Evolutionary conservation across 805 yeast species (phyloP).

Genomic region (Metschnikowia picachoensis): DNA sequence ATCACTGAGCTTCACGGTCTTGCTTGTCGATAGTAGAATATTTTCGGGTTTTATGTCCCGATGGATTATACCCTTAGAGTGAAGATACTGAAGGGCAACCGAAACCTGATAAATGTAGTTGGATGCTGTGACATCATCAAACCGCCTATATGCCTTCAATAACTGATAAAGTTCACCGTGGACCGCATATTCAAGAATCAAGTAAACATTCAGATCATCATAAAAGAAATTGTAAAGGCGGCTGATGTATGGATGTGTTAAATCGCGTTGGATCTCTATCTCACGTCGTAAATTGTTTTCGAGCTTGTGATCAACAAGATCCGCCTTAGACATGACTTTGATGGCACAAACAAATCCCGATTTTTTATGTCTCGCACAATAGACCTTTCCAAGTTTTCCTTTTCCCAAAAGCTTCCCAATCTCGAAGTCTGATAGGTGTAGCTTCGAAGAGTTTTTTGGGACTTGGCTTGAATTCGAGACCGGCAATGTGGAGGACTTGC

Average conservation of each 20-base stretch:
- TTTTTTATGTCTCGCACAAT: slow-evolving; percentile 73
- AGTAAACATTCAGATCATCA: slow-evolving; percentile 74
- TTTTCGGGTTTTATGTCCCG: slow-evolving; percentile 95
- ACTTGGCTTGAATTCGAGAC: too few species aligned
- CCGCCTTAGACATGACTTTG: slow-evolving; percentile 85
- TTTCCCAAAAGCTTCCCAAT: slow-evolving; percentile 85
- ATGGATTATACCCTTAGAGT: slow-evolving; percentile 77
- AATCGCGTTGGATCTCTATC: slow-evolving; percentile 80
- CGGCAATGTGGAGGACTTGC: background rate
- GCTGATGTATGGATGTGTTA: slow-evolving; percentile 77
- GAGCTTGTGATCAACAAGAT: slow-evolving; percentile 67
- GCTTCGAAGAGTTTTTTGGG: background rate
- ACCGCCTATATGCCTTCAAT: slow-evolving; percentile 61
- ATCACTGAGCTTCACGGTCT: slow-evolving; percentile 80
- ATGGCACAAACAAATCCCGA: slow-evolving; percentile 84
- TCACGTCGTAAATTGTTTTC: slow-evolving; percentile 87
- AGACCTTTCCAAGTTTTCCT: slow-evolving; percentile 91
- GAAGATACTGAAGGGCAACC: slow-evolving; percentile 72
- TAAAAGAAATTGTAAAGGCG: slow-evolving; percentile 81
- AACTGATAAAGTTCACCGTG: slow-evolving; percentile 83
- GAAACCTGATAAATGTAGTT: slow-evolving; percentile 81
- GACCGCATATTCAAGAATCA: slow-evolving; percentile 79
- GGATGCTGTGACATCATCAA: slow-evolving; percentile 71
- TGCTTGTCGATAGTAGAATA: slow-evolving; percentile 70
- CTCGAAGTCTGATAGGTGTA: slow-evolving; percentile 62